These are phyloP conservation scores for Zoysia japonica DNA, from an alignment of 176 grass and related monocot species.

Conservation along the genomic window DNA sequence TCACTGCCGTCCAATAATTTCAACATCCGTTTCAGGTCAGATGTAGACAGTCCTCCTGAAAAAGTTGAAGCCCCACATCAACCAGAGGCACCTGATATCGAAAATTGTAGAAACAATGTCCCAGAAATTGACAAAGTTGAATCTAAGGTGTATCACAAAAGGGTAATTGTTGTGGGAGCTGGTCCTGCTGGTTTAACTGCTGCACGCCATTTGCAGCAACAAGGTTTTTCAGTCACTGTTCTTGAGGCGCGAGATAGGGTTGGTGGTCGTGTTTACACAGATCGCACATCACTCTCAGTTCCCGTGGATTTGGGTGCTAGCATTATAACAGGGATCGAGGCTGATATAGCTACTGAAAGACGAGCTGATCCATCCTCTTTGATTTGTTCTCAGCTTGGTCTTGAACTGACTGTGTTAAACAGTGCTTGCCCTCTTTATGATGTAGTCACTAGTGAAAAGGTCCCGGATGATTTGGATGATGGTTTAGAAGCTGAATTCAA, in stretches of 20 bases:
- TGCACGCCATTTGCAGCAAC: conserved; percentile 80
- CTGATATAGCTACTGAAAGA: conserved; percentile 95
- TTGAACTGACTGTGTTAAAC: conserved; percentile 87
- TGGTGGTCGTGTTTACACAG: conserved; percentile 93
- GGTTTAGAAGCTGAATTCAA: conserved; percentile 89
- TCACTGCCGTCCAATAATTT: conserved; percentile 23
- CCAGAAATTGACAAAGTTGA: conserved; percentile 33
- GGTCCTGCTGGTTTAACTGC: conserved; percentile 95
- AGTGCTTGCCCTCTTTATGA: conserved; percentile 99
- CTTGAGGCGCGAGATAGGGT: conserved; percentile 91
- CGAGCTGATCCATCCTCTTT: conserved; percentile 90
- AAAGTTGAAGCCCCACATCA: conserved; percentile 35
- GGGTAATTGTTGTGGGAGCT: conserved; percentile 81
- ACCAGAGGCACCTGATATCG: conserved; percentile 34
- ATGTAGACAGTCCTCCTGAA: conserved; percentile 31
- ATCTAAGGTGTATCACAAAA: conserved; percentile 47
- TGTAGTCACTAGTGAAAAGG: conserved; percentile 72
- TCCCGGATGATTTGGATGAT: conserved; percentile 81
- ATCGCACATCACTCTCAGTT: conserved; percentile 83
- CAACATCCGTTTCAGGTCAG: background rate
- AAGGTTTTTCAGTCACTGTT: conserved; percentile 87
- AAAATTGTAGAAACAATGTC: conserved; percentile 35
- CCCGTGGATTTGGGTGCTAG: conserved; percentile 99
- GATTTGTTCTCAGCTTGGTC: conserved; percentile 90
- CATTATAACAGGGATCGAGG: conserved; percentile 96